Evolutionary conservation across 139 green algal species (phyloP).

Genomic region (Auxenochlorella pyrenoidosa): DNA sequence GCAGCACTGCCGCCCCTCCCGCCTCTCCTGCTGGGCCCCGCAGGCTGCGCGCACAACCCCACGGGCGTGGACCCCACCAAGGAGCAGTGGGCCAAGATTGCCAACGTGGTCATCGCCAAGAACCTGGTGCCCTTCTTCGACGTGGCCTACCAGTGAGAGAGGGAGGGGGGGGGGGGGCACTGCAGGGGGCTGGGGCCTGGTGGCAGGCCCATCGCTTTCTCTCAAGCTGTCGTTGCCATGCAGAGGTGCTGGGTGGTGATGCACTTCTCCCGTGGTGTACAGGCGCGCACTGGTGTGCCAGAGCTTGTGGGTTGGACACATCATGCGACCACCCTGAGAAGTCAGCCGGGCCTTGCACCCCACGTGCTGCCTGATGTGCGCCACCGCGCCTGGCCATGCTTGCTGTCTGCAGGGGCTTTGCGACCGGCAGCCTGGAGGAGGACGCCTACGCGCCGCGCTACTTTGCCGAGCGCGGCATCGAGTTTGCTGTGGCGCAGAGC

Average conservation of each 20-base stretch:
- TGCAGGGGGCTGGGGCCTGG: too few relatives aligned
- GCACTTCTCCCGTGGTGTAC: too few relatives aligned
- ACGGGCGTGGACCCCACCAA: conserved; percentile 96
- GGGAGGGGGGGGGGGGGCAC: too few relatives aligned
- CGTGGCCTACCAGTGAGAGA: conserved; percentile 89
- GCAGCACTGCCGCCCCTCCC: too few relatives aligned
- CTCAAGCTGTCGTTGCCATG: too few relatives aligned
- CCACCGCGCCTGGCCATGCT: not conserved
- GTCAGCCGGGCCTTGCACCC: too few relatives aligned
- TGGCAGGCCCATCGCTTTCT: too few relatives aligned
- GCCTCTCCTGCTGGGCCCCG: not conserved
- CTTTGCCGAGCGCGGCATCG: conserved; percentile 90
- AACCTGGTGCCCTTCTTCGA: conserved; percentile 97
- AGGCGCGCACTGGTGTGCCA: too few relatives aligned
- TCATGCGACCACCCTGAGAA: too few relatives aligned
- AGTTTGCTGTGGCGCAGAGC: conserved; percentile 85
- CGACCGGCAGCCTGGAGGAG: conserved; percentile 88
- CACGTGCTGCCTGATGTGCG: too few relatives aligned
- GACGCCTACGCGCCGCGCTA: conserved; percentile 90
- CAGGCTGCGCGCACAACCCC: conserved; percentile 98
- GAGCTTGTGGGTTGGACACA: too few relatives aligned
- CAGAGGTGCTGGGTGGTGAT: too few relatives aligned
- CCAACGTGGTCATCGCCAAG: conserved; percentile 84
- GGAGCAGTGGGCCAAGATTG: conserved; percentile 96
- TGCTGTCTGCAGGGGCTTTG: conserved; percentile 68